Conservation (phyloP, 768 basidiomycete genomes). For the Amanita inopinata region DNA sequence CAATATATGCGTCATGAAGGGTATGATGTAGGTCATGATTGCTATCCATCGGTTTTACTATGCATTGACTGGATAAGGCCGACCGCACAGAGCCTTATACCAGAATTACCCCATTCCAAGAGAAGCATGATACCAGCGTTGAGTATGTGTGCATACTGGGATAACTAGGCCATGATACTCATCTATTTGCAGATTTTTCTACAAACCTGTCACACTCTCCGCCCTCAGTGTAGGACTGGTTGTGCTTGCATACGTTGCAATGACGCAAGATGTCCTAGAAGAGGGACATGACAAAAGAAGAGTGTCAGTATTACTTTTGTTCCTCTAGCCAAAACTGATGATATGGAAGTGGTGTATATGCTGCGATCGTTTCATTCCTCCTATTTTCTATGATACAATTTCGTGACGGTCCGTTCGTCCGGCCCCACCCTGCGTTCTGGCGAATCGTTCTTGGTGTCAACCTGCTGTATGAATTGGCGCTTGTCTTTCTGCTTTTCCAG, state of each 20-base stretch:
- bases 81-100: conserved; percentile 80
- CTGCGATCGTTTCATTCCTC: conserved; percentile 64
- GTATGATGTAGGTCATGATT: conserved; percentile 65
- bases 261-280: conserved; percentile 72
- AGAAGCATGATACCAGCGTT: conserved; percentile 71
- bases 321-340: not conserved
- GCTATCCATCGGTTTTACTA: conserved; percentile 14
- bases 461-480: conserved; percentile 69
- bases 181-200: conserved; percentile 59
- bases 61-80: conserved; percentile 39
- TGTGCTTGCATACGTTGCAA: conserved; percentile 72
- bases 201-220: conserved; percentile 74
- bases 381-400: conserved; percentile 83
- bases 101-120: conserved; percentile 75
- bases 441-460: conserved; percentile 71
- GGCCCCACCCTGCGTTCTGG: conserved; percentile 86
- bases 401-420: conserved; percentile 81
- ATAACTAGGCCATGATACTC: not conserved
- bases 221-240: conserved; percentile 58
- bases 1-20: conserved; percentile 31
- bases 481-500: conserved; percentile 83
- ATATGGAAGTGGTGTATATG: conserved; percentile 60
- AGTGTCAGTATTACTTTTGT: conserved; percentile 43
- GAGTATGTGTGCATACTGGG: conserved; percentile 44
- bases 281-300: conserved; percentile 77